Evolutionary conservation across 352 stramenopile species (phyloP).

Genomic region (Pythium rishiriense): DNA sequence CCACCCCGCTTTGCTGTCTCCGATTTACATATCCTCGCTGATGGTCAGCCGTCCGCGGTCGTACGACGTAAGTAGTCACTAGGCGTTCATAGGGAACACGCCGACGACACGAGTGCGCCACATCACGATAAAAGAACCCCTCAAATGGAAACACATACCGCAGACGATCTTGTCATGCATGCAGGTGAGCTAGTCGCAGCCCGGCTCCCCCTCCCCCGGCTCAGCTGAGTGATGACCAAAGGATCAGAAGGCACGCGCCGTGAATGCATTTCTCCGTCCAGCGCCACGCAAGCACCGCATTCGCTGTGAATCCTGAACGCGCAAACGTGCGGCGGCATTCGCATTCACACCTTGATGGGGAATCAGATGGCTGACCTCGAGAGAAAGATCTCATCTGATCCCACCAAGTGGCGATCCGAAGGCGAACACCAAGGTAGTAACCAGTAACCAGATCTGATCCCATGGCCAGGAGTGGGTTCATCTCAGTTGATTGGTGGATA

Average conservation of each 20-base stretch:
- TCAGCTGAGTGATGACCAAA: too few species aligned
- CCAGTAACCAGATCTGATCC: not conserved
- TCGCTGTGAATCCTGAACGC: too few species aligned
- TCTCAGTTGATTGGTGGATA: constrained; percentile 3
- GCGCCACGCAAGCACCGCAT: too few species aligned
- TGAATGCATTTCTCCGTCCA: too few species aligned
- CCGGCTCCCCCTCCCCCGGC: too few species aligned
- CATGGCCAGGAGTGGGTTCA: not conserved
- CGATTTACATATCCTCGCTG: constrained; percentile 9
- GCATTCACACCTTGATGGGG: too few species aligned
- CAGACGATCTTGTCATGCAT: not conserved
- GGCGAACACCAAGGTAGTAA: not conserved
- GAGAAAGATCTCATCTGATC: too few species aligned
- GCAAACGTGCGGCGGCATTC: too few species aligned
- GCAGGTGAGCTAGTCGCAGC: too few species aligned
- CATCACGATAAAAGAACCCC: not conserved
- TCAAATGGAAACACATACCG: not conserved
- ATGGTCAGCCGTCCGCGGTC: not conserved
- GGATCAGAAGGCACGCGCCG: too few species aligned
- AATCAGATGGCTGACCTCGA: too few species aligned
- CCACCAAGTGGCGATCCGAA: not conserved
- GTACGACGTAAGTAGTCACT: not conserved
- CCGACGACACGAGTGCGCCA: not conserved
- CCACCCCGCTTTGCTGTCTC: not conserved
- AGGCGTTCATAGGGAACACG: not conserved